Evolutionary conservation across 2,329 filamentous ascomycete species (phyloP).

Genomic region (Penicillium corylophilum): DNA sequence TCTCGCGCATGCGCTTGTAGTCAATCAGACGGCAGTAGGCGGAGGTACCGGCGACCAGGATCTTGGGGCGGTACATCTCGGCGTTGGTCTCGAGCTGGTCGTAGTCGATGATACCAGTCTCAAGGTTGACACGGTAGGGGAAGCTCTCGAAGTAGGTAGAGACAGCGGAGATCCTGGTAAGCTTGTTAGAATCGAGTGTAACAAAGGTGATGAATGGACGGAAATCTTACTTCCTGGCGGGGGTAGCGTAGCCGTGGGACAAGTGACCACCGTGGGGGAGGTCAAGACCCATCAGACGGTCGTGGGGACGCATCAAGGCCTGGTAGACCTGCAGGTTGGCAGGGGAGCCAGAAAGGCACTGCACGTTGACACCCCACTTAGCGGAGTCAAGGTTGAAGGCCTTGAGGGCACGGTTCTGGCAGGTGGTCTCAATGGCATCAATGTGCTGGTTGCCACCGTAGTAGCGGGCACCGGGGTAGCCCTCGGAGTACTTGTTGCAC

Average conservation of each 20-base stretch:
- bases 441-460: conserved; percentile 99
- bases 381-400: conserved; percentile 81
- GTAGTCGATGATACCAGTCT: conserved; percentile 94
- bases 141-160: conserved; percentile 99
- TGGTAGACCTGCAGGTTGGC: conserved; percentile 98
- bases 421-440: conserved; percentile 90
- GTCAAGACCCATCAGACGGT: conserved; percentile 94
- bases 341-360: conserved; percentile 87
- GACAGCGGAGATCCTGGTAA: conserved; percentile 79
- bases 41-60: conserved; percentile 90
- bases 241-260: conserved; percentile 95
- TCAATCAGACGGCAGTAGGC: conserved; percentile 96
- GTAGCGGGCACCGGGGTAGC: conserved; percentile 96
- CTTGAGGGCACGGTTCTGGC: conserved; percentile 89
- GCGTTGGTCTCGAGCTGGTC: conserved; percentile 85
- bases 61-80: conserved; percentile 86
- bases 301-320: conserved; percentile 87
- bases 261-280: conserved; percentile 94
- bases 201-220: not conserved
- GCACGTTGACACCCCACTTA: conserved; percentile 99
- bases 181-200: not conserved
- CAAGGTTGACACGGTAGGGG: conserved; percentile 86
- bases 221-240: conserved; percentile 69
- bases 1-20: conserved; percentile 87
- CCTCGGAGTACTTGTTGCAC: conserved; percentile 99